Base-by-base conservation (phyloP, 345 rosid species). In the Noccaea caerulescens region DNA sequence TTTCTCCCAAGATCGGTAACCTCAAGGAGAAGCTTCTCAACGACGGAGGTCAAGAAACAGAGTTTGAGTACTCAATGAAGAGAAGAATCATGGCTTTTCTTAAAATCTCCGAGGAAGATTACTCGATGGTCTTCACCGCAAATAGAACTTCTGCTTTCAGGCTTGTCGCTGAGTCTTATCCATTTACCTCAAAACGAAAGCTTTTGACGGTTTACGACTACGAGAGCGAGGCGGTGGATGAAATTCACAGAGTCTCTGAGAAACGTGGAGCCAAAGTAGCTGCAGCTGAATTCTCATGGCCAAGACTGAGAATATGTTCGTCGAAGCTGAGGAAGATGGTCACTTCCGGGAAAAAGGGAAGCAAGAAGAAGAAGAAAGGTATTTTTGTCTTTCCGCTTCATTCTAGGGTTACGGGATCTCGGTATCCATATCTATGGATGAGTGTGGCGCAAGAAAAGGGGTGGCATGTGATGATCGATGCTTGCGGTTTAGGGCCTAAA, bases 371-470 rank as follows among this genome's bases (percentile, higher is more conserved):
- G 64, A 84, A 71, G 79, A 81, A 80, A 53, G 98, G 98, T 27
- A 79, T 93, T 42, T 93, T 91, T 57, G 98, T 89, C 25, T 91
- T 91, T 52, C 98, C 98, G 0, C 82, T 86, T 65, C 96, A 93
- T 84, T 93, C 98, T 49, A 82, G 94, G 78, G 80, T 87, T 52
- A 87, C 91, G 0, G 98, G 98, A 58, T 86, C 93, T 23, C 71
- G 92, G 71, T 91, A 93, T 84, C 98, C 96, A 10, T 93, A 88
- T 71, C 78, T 86, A 3, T 93, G 98, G 98, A 84, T 93, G 94
- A 86, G 73, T 47, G 82, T 82, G 45, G 96, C 98, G 4, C 90
- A 86, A 78, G 97, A 91, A 79, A 93, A 91, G 49, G 92, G 84
- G 3, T 93, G 98, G 98, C 97, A 91, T 72, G 82, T 85, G 36